Percentiles rank a stretch among this genome's conserved stretches.
Evolutionary conservation across 768 basidiomycete species (phyloP).

Genomic region (Hygrocybe punicea): DNA sequence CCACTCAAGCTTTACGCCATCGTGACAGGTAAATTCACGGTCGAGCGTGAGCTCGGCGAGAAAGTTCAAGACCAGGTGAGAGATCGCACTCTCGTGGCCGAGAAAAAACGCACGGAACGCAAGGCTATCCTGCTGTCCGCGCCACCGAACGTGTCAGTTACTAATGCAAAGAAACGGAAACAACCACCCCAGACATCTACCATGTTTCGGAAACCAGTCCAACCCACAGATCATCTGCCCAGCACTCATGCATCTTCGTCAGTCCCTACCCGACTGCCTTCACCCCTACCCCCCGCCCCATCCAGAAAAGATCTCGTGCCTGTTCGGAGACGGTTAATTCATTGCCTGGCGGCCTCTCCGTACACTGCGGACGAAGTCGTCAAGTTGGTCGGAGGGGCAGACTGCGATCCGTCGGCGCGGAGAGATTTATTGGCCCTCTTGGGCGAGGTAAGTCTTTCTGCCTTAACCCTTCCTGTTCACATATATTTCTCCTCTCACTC

Average conservation of each 20-base stretch:
- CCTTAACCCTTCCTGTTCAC: not conserved
- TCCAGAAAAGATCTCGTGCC: conserved; percentile 18
- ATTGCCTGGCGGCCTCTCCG: conserved; percentile 47
- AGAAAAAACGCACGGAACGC: conserved; percentile 41
- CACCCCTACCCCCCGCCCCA: conserved; percentile 14
- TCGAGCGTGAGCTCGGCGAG: conserved; percentile 58
- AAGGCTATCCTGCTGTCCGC: conserved; percentile 51
- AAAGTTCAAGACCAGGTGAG: conserved; percentile 44
- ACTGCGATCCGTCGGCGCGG: conserved; percentile 32
- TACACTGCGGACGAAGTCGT: conserved; percentile 51
- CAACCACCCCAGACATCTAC: conserved; percentile 25
- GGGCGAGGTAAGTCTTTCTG: conserved; percentile 42
- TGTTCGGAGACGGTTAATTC: conserved; percentile 49
- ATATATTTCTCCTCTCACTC: not conserved
- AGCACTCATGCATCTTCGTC: conserved; percentile 22
- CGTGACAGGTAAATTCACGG: conserved; percentile 67
- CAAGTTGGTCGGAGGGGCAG: conserved; percentile 44
- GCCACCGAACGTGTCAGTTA: conserved; percentile 36
- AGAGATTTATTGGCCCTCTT: conserved; percentile 48
- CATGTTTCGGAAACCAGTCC: conserved; percentile 41
- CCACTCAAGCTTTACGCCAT: conserved; percentile 73
- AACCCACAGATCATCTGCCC: conserved; percentile 28
- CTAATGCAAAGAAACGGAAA: conserved; percentile 39
- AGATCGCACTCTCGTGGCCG: conserved; percentile 46
- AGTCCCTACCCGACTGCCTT: conserved; percentile 21